Evolutionary conservation across 306 rosid genomes (phyloP).

Genomic region (Delonix regia): DNA sequence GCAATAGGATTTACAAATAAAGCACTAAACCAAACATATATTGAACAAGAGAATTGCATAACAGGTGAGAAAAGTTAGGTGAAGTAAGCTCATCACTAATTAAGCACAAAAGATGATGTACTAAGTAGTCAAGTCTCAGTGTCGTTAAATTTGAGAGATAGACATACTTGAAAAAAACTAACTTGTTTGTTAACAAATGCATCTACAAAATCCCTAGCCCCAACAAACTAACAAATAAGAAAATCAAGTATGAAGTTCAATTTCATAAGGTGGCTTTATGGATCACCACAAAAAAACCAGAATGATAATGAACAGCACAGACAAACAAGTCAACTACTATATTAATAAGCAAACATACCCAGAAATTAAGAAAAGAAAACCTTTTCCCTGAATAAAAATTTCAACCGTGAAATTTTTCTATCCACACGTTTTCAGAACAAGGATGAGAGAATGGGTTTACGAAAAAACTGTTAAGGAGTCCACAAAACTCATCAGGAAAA

Average conservation of each 20-base stretch:
- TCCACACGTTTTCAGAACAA: neutral
- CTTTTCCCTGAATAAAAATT: neutral
- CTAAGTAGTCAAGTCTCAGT: slow-evolving; percentile 21
- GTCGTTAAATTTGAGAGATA: slow-evolving; percentile 1
- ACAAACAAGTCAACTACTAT: slow-evolving; percentile 28
- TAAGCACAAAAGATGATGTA: neutral
- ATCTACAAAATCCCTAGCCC: neutral
- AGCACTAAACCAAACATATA: neutral
- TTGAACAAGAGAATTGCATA: slow-evolving; percentile 2
- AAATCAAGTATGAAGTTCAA: slow-evolving; percentile 1
- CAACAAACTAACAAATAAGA: slow-evolving; percentile 22
- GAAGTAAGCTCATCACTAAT: slow-evolving; percentile 16
- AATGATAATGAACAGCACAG: slow-evolving; percentile 20
- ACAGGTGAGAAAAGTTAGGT: slow-evolving; percentile 26
- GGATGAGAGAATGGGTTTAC: slow-evolving; percentile 4
- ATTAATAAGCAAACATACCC: slow-evolving; percentile 4
- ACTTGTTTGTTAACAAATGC: slow-evolving; percentile 9
- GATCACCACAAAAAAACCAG: neutral
- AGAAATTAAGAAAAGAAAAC: neutral
- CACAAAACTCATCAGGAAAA: neutral
- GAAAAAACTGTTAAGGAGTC: slow-evolving; percentile 5
- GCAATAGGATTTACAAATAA: slow-evolving; percentile 10
- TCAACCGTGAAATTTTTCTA: slow-evolving; percentile 6
- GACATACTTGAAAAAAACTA: slow-evolving; percentile 15
- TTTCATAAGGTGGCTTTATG: slow-evolving; percentile 20